Percentiles rank a stretch among this genome's conserved stretches.
Evolutionary conservation across 768 basidiomycete genomes (phyloP).

Genomic region (Boletus tylopilopsis): DNA sequence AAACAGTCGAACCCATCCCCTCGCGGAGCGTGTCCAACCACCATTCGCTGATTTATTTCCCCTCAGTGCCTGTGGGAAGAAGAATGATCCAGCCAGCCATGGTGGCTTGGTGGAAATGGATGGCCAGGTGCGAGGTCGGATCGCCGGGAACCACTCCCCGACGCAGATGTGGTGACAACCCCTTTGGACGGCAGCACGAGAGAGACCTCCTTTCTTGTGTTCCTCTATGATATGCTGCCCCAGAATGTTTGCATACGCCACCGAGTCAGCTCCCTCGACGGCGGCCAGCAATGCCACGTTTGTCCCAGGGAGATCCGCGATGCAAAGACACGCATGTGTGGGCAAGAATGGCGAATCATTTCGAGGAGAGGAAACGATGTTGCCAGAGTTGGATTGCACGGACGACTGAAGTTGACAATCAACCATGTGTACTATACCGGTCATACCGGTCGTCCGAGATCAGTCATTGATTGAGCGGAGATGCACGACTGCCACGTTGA

Average conservation of each 20-base stretch:
- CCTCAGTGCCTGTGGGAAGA: constrained; percentile 31
- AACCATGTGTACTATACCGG: not conserved
- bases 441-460: constrained; percentile 6
- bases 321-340: not conserved
- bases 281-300: not conserved
- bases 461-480: constrained; percentile 1
- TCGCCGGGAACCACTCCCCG: not conserved
- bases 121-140: not conserved
- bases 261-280: not conserved
- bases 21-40: constrained; percentile 39
- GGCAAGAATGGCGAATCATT: constrained; percentile 7
- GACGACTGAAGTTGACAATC: not conserved
- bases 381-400: not conserved
- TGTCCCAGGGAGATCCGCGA: constrained; percentile 7
- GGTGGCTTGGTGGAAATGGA: not conserved
- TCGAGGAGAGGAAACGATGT: constrained; percentile 1
- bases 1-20: constrained; percentile 49
- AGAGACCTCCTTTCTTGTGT: constrained; percentile 6
- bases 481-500: constrained; percentile 1
- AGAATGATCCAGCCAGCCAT: not conserved
- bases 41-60: constrained; percentile 63
- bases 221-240: not conserved
- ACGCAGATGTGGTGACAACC: not conserved
- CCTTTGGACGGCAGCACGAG: not conserved
- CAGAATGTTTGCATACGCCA: constrained; percentile 2